phyloP scores from a whole-genome alignment of 208 protist species.

The Trypanosoma vivax region DNA sequence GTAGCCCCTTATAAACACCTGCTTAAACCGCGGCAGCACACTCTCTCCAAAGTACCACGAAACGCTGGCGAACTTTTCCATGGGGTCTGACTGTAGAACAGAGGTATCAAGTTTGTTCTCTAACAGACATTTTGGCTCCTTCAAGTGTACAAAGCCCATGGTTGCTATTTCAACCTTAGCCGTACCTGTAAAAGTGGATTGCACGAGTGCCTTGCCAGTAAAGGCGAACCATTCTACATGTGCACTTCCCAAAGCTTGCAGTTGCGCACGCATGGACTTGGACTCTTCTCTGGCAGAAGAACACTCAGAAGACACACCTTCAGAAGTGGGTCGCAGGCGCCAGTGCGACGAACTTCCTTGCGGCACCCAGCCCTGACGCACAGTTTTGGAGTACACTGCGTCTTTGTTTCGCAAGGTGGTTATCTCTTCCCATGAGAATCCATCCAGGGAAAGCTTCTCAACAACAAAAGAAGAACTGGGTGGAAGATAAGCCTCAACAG shows the following conservation, averaged over 20 bases:
- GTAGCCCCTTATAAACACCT: conserved; percentile 12
- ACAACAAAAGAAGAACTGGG: conserved; percentile 37
- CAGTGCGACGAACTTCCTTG: conserved; percentile 38
- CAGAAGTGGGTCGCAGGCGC: conserved; percentile 36
- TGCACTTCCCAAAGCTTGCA: too few relatives aligned
- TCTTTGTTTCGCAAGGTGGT: conserved; percentile 26
- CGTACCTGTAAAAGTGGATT: conserved; percentile 21
- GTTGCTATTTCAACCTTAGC: conserved; percentile 23
- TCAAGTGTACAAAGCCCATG: conserved; percentile 39
- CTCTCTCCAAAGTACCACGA: conserved; percentile 11
- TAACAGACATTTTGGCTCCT: conserved; percentile 6
- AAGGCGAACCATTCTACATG: conserved; percentile 47
- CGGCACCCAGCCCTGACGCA: conserved; percentile 31
- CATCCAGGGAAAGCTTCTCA: conserved; percentile 66
- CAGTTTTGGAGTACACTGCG: not conserved
- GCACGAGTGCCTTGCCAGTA: conserved; percentile 13
- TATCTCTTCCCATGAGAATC: conserved; percentile 45
- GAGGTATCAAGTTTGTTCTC: conserved; percentile 11
- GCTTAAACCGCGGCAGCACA: conserved; percentile 8
- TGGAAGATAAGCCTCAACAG: conserved; percentile 42
- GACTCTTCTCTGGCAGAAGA: too few relatives aligned
- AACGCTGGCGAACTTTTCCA: not conserved
- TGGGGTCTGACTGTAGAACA: conserved; percentile 11
- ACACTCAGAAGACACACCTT: too few relatives aligned
- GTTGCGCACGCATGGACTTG: too few relatives aligned